A percentile compares a stretch with the other conserved stretches of the same genome.
phyloP scores from a whole-genome alignment of 345 rosid genomes.

The Geranium rotundifolium region DNA sequence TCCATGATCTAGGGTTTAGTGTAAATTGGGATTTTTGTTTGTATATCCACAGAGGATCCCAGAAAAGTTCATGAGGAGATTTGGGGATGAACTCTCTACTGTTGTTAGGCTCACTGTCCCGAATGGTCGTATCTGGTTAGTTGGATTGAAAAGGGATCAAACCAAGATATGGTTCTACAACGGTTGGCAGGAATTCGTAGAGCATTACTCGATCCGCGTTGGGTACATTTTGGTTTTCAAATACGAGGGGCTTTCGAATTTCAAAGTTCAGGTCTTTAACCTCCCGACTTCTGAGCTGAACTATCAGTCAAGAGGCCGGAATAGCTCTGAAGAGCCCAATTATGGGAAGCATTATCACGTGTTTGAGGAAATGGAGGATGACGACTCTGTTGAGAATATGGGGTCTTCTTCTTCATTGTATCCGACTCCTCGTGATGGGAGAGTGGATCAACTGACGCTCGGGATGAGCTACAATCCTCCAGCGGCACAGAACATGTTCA shows the following conservation, averaged over 20 bases:
- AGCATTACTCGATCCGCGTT: constrained; percentile 53
- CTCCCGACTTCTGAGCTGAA: constrained; percentile 59
- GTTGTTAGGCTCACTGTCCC: constrained; percentile 69
- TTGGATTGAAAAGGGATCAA: constrained; percentile 61
- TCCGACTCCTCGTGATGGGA: constrained; percentile 5
- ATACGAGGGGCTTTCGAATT: constrained; percentile 76
- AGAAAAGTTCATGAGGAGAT: constrained; percentile 60
- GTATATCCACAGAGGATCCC: constrained; percentile 68
- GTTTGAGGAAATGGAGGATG: constrained; percentile 22
- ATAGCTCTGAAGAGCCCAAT: constrained; percentile 19
- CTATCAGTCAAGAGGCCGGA: constrained; percentile 31
- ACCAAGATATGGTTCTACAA: constrained; percentile 70
- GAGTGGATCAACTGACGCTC: constrained; percentile 9
- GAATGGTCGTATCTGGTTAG: constrained; percentile 60
- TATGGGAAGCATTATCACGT: constrained; percentile 37
- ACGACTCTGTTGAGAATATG: constrained; percentile 14
- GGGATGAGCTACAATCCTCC: constrained; percentile 6
- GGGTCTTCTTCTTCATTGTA: constrained; percentile 1
- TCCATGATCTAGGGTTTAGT: background rate
- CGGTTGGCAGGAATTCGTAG: constrained; percentile 81
- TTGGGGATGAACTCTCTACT: constrained; percentile 58
- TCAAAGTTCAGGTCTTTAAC: constrained; percentile 64
- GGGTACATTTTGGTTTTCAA: constrained; percentile 73
- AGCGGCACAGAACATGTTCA: constrained; percentile 10
- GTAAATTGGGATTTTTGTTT: constrained; percentile 12